Base-by-base conservation (phyloP, 257 asterid species). In the Prunella vulgaris region DNA sequence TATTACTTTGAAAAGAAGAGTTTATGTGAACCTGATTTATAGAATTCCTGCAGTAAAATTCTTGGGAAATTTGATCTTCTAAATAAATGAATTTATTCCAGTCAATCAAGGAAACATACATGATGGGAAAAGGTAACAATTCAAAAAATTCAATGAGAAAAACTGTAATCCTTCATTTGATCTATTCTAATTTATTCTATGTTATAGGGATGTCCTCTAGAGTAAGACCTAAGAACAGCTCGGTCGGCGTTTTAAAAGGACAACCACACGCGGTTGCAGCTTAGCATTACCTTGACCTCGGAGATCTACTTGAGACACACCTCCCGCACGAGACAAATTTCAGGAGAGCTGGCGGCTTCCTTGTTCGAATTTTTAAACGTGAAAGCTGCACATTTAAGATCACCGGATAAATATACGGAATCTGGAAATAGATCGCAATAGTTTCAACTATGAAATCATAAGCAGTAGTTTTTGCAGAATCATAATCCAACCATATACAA, bases 271-370 rank as follows among this genome's bases (percentile, higher is more conserved):
- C 33, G 68, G 60, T n/a, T 66, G 37, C 70, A 59, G 49, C 18
- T 1, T 42, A 42, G 9, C 35, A 25, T 68, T 80, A 79, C 78
- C 86, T 85, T 79, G 14, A 32, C 76, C 78, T 79, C 8, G 95
- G 83, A 78, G 95, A 88, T 76, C 84, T 86, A 67, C 83, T 13
- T 12, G 96, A 74, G 73, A 86, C 84, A 63, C 96, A 92, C 84
- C 78, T 84, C 72, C 97, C 96, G 9, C 98, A 93, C 4, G 89
- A 81, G 57, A 92, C 85, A 12, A 71, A 85, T 80, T 77, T 86
- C 83, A 93, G 83, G 81, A 88, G 69, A 38, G 85, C 59, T 15
- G 66, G 87, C 13, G 92, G 82, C 77, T 77, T 88, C 85, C 92
- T 88, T 20, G 88, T 44, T 75, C 89, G 77, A n/a, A 86, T 70